Conservation (phyloP, 2,329 filamentous ascomycete genomes). For the Phialophora tarda region DNA sequence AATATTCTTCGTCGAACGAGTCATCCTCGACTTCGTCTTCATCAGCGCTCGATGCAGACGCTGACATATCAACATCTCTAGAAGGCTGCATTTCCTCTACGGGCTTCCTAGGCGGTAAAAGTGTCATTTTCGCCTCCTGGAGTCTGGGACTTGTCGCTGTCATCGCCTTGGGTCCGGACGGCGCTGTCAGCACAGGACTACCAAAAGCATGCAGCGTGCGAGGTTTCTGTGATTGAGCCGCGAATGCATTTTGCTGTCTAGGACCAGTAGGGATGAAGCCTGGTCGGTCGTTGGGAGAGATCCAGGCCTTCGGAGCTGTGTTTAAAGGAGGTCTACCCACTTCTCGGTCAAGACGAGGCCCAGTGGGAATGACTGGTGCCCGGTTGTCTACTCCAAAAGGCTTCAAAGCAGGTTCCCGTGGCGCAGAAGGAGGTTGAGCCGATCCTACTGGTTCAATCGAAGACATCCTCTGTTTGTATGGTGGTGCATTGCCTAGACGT, state of each 20-base stretch:
- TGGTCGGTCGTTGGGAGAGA: conserved; percentile 34
- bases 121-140: conserved; percentile 29
- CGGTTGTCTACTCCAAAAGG: conserved; percentile 24
- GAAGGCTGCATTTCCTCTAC: conserved; percentile 16
- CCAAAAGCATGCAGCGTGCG: conserved; percentile 15
- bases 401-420: conserved; percentile 27
- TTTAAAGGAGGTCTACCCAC: conserved; percentile 24
- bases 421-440: conserved; percentile 24
- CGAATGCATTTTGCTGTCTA: conserved; percentile 27
- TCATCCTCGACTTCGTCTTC: conserved; percentile 51
- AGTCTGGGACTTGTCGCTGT: conserved; percentile 29
- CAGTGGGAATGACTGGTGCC: conserved; percentile 33
- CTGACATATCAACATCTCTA: conserved; percentile 39
- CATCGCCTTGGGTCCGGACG: conserved; percentile 29
- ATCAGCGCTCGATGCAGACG: conserved; percentile 47
- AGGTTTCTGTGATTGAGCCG: conserved; percentile 25
- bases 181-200: conserved; percentile 21
- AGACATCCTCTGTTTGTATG: conserved; percentile 34
- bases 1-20: conserved; percentile 54
- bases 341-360: conserved; percentile 36
- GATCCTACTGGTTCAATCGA: conserved; percentile 31
- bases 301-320: conserved; percentile 31
- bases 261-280: conserved; percentile 31
- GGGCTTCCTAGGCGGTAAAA: conserved; percentile 17
- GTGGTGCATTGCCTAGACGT: conserved; percentile 26